These are phyloP conservation scores for Plasmopara halstedii DNA, from an alignment of 352 stramenopile species.

Conservation along the genomic window DNA sequence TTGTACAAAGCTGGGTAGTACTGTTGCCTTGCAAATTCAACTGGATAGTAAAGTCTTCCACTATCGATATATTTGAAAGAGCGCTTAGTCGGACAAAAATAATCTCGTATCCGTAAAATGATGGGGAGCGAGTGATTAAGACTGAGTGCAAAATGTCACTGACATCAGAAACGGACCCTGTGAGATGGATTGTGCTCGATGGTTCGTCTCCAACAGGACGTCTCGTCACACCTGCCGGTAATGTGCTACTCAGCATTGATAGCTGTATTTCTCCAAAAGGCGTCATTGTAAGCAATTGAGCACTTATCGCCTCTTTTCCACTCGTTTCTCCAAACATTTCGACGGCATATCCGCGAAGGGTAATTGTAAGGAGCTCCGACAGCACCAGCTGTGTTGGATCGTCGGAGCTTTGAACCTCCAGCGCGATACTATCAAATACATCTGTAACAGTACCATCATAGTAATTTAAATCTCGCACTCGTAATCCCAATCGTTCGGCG, in stretches of 20 bases:
- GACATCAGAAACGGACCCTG: slow-evolving; percentile 26
- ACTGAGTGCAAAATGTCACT: slow-evolving; percentile 35
- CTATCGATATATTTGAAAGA: slow-evolving; percentile 26
- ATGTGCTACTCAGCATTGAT: slow-evolving; percentile 9
- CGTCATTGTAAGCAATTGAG: slow-evolving; percentile 43
- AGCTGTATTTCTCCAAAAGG: slow-evolving; percentile 40
- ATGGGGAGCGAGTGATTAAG: slow-evolving; percentile 30
- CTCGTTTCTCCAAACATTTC: slow-evolving; percentile 15
- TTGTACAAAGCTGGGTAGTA: slow-evolving; percentile 14
- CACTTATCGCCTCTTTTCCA: slow-evolving; percentile 23
- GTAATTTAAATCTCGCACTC: slow-evolving; percentile 48
- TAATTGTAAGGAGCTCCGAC: slow-evolving; percentile 27
- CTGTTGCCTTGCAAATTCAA: slow-evolving; percentile 28
- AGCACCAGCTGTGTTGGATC: slow-evolving; percentile 33
- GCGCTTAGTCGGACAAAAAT: slow-evolving; percentile 50
- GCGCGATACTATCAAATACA: slow-evolving; percentile 28
- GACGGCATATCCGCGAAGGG: slow-evolving; percentile 38
- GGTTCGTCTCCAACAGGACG: slow-evolving; percentile 16
- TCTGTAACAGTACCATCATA: slow-evolving; percentile 42
- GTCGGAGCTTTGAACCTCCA: slow-evolving; percentile 38
- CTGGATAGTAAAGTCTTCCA: slow-evolving; percentile 39
- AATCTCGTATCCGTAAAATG: slow-evolving; percentile 56
- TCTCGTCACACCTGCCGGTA: slow-evolving; percentile 16
- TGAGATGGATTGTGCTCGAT: slow-evolving; percentile 27
- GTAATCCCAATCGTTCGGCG: slow-evolving; percentile 44